Evolutionary conservation across 495 filamentous ascomycete species (phyloP).

Genomic region (Aspergillus affinis): DNA sequence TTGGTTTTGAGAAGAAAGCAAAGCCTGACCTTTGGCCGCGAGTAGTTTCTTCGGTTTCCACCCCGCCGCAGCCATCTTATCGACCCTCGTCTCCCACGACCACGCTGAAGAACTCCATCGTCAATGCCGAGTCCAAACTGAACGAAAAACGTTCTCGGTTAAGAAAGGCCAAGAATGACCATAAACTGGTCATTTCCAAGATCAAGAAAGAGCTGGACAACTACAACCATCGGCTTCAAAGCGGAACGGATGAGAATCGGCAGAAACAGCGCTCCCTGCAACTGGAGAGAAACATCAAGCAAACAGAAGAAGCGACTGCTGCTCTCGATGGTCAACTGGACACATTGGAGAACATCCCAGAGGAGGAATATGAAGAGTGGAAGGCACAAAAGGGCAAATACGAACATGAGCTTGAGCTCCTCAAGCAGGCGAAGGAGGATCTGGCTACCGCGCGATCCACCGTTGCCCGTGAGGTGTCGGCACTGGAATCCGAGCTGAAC

Average conservation of each 20-base stretch:
- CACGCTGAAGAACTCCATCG: constrained; percentile 84
- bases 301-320: constrained; percentile 74
- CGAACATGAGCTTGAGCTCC: constrained; percentile 61
- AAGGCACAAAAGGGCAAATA: constrained; percentile 59
- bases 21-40: constrained; percentile 2
- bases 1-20: neutral
- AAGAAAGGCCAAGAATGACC: constrained; percentile 75
- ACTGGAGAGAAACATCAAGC: constrained; percentile 74
- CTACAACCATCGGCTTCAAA: constrained; percentile 63
- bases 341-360: constrained; percentile 64
- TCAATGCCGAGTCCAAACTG: constrained; percentile 73
- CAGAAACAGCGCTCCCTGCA: constrained; percentile 76
- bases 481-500: constrained; percentile 64
- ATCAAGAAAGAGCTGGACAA: constrained; percentile 80
- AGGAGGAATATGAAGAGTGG: constrained; percentile 62
- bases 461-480: constrained; percentile 61
- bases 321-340: constrained; percentile 64
- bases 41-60: constrained; percentile 43
- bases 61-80: constrained; percentile 57
- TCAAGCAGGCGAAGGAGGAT: constrained; percentile 57
- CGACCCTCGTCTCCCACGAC: constrained; percentile 85
- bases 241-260: constrained; percentile 79
- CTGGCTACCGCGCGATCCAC: constrained; percentile 61
- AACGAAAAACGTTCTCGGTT: constrained; percentile 72
- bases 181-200: constrained; percentile 66